Conservation (phyloP, 352 stramenopile genomes). For the Phytophthora colocasiae region DNA sequence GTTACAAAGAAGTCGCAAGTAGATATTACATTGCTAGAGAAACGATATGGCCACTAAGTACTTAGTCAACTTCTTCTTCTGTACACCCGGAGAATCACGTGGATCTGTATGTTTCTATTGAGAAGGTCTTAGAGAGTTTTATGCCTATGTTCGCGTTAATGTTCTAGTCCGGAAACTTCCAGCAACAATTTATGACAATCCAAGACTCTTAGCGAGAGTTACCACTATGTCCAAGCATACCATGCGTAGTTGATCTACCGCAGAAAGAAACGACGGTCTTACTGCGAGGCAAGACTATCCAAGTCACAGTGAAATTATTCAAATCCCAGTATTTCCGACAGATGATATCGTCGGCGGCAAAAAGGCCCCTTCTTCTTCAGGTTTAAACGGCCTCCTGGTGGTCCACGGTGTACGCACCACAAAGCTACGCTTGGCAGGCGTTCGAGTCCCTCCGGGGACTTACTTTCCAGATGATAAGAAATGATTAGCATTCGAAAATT, state of each 20-base stretch:
- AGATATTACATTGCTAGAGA: too few species aligned
- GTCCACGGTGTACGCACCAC: too few species aligned
- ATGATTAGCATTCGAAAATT: too few species aligned
- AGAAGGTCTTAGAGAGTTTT: conserved; percentile 40
- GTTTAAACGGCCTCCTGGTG: too few species aligned
- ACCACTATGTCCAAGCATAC: conserved; percentile 21
- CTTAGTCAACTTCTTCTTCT: too few species aligned
- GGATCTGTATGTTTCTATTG: conserved; percentile 43
- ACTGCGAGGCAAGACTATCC: conserved; percentile 33
- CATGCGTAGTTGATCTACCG: conserved; percentile 1
- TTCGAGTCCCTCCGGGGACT: too few species aligned
- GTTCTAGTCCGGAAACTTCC: neutral
- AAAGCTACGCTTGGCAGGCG: too few species aligned
- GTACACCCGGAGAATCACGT: conserved; percentile 2
- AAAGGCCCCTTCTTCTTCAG: too few species aligned
- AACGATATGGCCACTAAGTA: too few species aligned
- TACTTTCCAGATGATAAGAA: too few species aligned
- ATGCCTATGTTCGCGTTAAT: conserved; percentile 49
- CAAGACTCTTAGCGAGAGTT: conserved; percentile 23
- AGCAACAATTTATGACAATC: conserved; percentile 8
- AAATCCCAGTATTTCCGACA: conserved; percentile 27
- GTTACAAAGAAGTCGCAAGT: too few species aligned
- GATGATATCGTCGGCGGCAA: conserved; percentile 59
- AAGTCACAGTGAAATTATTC: conserved; percentile 62
- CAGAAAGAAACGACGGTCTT: conserved; percentile 4